Evolutionary conservation across 345 rosid genomes (phyloP).

Genomic region (Lepidium didymum): DNA sequence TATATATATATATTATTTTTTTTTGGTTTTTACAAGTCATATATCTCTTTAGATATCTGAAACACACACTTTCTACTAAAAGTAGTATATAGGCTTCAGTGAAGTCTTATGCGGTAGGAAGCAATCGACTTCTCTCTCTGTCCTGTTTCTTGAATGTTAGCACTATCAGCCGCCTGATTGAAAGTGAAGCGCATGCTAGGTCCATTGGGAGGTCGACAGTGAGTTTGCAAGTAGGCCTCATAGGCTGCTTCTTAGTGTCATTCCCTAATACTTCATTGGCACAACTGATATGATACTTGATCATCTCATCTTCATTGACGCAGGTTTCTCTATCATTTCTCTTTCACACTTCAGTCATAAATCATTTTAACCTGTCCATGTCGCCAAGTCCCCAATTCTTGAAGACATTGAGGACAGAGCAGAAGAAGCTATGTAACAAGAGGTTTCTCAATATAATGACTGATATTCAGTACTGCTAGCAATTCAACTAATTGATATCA

Average conservation of each 20-base stretch:
- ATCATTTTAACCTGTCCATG: background rate
- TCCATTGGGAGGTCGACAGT: conserved; percentile 2
- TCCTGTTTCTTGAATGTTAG: background rate
- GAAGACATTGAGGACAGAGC: background rate
- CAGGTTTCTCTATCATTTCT: no score
- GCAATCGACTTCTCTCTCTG: background rate
- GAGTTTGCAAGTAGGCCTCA: conserved; percentile 2
- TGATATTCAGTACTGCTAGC: background rate
- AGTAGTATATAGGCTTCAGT: background rate
- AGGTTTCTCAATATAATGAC: background rate
- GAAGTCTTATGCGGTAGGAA: background rate
- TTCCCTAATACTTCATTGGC: no score
- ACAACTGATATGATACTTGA: no score
- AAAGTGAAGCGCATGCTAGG: background rate
- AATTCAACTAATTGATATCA: background rate
- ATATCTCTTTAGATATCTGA: background rate
- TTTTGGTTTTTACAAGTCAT: no score
- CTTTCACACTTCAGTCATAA: background rate
- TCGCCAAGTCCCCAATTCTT: background rate
- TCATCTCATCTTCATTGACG: no score
- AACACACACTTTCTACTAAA: background rate
- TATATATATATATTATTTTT: no score
- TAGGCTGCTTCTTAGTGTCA: background rate
- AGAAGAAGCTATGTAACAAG: background rate
- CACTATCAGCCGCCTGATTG: background rate